Evolutionary conservation across 345 rosid species (phyloP).

Genomic region (Eucalyptus curtisii): DNA sequence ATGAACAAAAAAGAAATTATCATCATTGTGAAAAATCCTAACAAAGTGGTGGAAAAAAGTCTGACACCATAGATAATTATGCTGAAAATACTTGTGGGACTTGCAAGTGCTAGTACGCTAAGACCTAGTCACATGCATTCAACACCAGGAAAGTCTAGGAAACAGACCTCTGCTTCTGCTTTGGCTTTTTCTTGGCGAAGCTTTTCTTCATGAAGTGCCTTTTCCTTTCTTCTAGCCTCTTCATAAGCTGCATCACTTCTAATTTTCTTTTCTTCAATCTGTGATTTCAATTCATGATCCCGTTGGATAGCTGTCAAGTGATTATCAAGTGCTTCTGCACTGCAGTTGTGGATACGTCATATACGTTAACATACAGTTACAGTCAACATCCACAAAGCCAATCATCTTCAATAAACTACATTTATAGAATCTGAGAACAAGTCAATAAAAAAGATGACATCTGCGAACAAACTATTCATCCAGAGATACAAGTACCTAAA

Average conservation of each 20-base stretch:
- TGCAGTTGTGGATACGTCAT: slow-evolving; percentile 8
- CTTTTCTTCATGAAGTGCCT: slow-evolving; percentile 70
- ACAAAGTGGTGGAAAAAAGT: background rate
- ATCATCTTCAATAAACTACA: background rate
- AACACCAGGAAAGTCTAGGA: background rate
- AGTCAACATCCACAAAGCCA: background rate
- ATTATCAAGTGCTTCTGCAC: slow-evolving; percentile 93
- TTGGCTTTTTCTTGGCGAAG: slow-evolving; percentile 70
- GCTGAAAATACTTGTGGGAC: background rate
- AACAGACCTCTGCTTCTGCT: slow-evolving; percentile 82
- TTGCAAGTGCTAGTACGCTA: background rate
- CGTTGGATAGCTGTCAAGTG: slow-evolving; percentile 81
- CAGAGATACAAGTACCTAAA: background rate
- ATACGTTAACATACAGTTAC: background rate
- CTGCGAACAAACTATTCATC: background rate
- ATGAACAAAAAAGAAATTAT: background rate
- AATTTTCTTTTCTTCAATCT: slow-evolving; percentile 80
- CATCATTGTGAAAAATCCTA: background rate
- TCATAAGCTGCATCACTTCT: slow-evolving; percentile 80
- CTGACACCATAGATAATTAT: background rate
- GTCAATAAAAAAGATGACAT: background rate
- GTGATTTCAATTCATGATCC: slow-evolving; percentile 74
- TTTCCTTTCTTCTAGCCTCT: slow-evolving; percentile 82
- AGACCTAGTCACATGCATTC: background rate
- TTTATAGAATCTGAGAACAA: background rate